Evolutionary conservation across 495 filamentous ascomycete species (phyloP).

Genomic region (Neurospora sp.): DNA sequence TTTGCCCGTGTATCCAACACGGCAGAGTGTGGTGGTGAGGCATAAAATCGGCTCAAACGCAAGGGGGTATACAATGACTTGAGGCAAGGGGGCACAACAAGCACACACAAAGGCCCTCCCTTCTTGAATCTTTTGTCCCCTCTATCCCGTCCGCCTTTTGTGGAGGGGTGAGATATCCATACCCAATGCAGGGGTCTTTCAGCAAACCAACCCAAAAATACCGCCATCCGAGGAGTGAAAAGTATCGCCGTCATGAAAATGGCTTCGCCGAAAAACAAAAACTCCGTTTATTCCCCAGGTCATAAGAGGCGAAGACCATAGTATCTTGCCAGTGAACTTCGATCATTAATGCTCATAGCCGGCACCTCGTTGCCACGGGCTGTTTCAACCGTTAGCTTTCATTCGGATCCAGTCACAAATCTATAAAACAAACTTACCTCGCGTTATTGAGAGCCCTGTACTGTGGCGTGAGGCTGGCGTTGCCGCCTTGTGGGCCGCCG

Average conservation of each 20-base stretch:
- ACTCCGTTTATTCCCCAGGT: constrained; percentile 3
- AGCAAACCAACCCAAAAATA: not conserved
- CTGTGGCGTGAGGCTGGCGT: constrained; percentile 3
- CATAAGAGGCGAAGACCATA: not conserved
- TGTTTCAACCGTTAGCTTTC: constrained; percentile 19
- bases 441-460: constrained; percentile 25
- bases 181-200: not conserved
- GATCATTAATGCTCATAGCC: constrained; percentile 36
- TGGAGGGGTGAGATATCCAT: not conserved
- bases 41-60: not conserved
- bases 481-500: constrained; percentile 1
- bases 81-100: not conserved
- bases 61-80: not conserved
- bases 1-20: not conserved
- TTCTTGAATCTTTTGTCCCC: not conserved
- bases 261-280: constrained; percentile 1
- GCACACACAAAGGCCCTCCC: not conserved
- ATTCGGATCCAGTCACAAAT: not conserved
- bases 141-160: not conserved
- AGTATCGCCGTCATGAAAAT: not conserved
- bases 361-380: constrained; percentile 47
- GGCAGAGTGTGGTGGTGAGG: not conserved
- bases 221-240: not conserved
- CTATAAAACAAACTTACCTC: constrained; percentile 31
- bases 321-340: not conserved